Base-by-base conservation (phyloP, 1,284 basidiomycete genomes). In the Boletellus sp. region DNA sequence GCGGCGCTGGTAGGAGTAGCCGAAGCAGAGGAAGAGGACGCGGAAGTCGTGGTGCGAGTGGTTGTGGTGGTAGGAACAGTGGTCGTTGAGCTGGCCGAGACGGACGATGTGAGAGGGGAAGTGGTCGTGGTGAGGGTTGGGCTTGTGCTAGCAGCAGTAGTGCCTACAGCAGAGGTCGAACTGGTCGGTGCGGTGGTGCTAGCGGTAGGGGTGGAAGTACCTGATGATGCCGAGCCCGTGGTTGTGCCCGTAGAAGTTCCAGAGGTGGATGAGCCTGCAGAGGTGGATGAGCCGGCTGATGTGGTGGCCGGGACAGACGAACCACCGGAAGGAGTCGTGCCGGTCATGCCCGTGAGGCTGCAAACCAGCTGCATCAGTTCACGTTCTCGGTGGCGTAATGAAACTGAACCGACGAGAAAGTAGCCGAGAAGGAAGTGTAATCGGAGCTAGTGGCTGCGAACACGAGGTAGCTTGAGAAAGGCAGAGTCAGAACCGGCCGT, bases 291-390 rank as follows among this genome's bases (percentile, higher is more conserved):
- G 41, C 71, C 55, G 5, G 78, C 3, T 24, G 37, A 8, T 41
- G 49, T 75, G 46, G 77, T 69, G 2, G 72, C 68, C 12, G 69
- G 57, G 60, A 82, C 76, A 24, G 78, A 80, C 48, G 64, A 68
- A 51, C 55, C 55, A 44, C 63, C 54, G 22, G 50, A n/a, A 16
- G 54, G 42, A 30, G 53, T 54, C 22, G 62, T 52, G 44, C 85
- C 85, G 10, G 71, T 71, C 84, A 87, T 85, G 36, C 72, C 71
- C 36, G 71, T 64, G 26, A 87, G 71, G 10, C 81, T 86, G 56
- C 36, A 21, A 35, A 30, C 59, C 49, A 44, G 44, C 26, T 30
- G n/a, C 12, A 47, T 62, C 38, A 64, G 36, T 35, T 5, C 3
- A 38, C 16, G 12, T 35, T 2, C 32, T 33, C 2, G 28, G 12